Conservation (phyloP, 768 basidiomycete genomes). For the Butyriboletus loyo region DNA sequence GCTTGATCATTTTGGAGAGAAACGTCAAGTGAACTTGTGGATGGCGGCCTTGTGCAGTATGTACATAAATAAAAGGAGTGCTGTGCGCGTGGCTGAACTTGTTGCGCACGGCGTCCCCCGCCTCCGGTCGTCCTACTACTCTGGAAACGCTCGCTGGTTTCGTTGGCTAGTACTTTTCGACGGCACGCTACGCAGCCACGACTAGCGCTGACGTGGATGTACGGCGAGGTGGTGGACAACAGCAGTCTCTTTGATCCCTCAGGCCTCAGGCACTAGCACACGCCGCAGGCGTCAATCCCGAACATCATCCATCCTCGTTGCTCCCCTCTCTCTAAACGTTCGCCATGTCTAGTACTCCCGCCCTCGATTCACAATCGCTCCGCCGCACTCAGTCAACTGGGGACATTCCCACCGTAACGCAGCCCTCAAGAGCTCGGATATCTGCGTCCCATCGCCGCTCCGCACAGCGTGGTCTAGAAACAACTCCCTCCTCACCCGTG, state of each 20-base stretch:
- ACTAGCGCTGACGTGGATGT: slow-evolving; percentile 20
- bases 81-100: background rate
- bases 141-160: background rate
- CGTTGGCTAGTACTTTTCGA: slow-evolving; percentile 1
- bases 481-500: slow-evolving; percentile 15
- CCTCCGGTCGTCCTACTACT: slow-evolving; percentile 1
- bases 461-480: slow-evolving; percentile 21
- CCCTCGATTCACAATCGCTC: slow-evolving; percentile 32
- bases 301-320: slow-evolving; percentile 12
- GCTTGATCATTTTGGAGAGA: slow-evolving; percentile 39
- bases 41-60: too few species aligned
- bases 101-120: background rate
- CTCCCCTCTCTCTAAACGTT: slow-evolving; percentile 16
- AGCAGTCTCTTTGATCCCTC: slow-evolving; percentile 12
- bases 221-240: slow-evolving; percentile 14
- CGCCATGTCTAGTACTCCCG: slow-evolving; percentile 27
- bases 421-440: slow-evolving; percentile 27
- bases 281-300: slow-evolving; percentile 31
- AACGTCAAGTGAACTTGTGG: background rate
- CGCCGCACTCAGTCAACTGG: slow-evolving; percentile 36
- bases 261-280: slow-evolving; percentile 14
- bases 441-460: slow-evolving; percentile 30
- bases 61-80: slow-evolving; percentile 18
- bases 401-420: slow-evolving; percentile 27
- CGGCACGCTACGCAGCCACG: slow-evolving; percentile 9